A percentile compares a stretch with the other conserved stretches of the same genome.
These are phyloP conservation scores for Amanita exitialis DNA, from an alignment of 768 basidiomycete genomes.

Conservation along the genomic window DNA sequence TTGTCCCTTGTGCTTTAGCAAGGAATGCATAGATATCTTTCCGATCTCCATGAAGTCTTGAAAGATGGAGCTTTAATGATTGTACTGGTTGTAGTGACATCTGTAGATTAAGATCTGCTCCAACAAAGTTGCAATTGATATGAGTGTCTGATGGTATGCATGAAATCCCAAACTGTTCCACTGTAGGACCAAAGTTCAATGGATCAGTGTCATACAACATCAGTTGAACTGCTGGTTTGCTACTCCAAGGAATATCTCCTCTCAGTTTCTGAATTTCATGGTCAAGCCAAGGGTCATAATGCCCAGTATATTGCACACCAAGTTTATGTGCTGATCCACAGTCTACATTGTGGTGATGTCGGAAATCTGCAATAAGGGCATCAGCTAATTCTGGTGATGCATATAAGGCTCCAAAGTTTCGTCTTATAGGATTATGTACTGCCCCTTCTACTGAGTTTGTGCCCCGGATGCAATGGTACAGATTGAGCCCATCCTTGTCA, in stretches of 20 bases:
- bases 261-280: constrained; percentile 9
- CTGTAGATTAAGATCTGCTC: too few species aligned
- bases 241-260: constrained; percentile 6
- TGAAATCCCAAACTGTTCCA: constrained; percentile 10
- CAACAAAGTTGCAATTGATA: neutral
- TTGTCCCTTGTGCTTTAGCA: too few species aligned
- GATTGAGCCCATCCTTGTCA: constrained; percentile 11
- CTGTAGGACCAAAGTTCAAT: neutral
- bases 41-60: too few species aligned
- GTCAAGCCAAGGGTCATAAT: constrained; percentile 12
- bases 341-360: constrained; percentile 11
- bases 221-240: neutral
- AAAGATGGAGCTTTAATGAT: too few species aligned
- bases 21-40: too few species aligned
- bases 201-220: constrained; percentile 6
- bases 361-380: constrained; percentile 11
- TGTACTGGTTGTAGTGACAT: too few species aligned
- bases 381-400: constrained; percentile 14
- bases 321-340: constrained; percentile 6
- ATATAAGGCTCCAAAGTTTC: constrained; percentile 14
- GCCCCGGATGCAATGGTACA: constrained; percentile 11
- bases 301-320: constrained; percentile 7
- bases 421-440: constrained; percentile 12
- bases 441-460: constrained; percentile 17
- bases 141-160: constrained; percentile 7